Percentiles rank a stretch among this genome's conserved stretches.
Conservation (phyloP, 139 green algal species). For the Marvania coccoides region DNA sequence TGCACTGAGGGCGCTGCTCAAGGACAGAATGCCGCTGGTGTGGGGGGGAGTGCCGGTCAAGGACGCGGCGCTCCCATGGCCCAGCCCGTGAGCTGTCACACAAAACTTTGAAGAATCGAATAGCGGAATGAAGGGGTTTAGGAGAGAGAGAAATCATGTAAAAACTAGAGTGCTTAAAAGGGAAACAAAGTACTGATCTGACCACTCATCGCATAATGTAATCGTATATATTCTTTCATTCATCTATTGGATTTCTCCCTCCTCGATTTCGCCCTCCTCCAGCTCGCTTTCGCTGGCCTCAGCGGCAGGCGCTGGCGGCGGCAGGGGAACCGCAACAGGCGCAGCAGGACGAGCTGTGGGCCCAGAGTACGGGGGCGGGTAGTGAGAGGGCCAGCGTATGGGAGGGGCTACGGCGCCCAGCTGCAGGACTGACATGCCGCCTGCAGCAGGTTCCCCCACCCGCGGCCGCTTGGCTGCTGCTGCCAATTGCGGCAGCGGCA, state of each 20-base stretch:
- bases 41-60: constrained; percentile 39
- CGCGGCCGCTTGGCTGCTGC: constrained; percentile 4
- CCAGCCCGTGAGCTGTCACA: background rate
- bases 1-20: constrained; percentile 44
- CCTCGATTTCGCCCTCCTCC: constrained; percentile 24
- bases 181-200: too few relatives aligned
- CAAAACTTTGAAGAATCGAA: too few relatives aligned
- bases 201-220: too few relatives aligned
- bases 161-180: too few relatives aligned
- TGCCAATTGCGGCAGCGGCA: background rate
- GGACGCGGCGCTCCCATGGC: constrained; percentile 50
- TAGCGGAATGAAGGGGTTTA: too few relatives aligned
- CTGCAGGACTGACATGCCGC: too few relatives aligned
- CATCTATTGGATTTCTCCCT: constrained; percentile 24
- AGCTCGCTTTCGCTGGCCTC: background rate
- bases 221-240: too few relatives aligned
- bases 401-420: background rate
- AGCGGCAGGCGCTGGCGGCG: background rate
- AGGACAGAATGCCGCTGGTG: constrained; percentile 54
- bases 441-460: background rate
- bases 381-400: background rate
- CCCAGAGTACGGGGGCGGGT: background rate
- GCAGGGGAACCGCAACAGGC: background rate
- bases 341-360: background rate
- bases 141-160: too few relatives aligned